phyloP scores from a whole-genome alignment of 768 basidiomycete genomes.

The Leccinum uliginosum region DNA sequence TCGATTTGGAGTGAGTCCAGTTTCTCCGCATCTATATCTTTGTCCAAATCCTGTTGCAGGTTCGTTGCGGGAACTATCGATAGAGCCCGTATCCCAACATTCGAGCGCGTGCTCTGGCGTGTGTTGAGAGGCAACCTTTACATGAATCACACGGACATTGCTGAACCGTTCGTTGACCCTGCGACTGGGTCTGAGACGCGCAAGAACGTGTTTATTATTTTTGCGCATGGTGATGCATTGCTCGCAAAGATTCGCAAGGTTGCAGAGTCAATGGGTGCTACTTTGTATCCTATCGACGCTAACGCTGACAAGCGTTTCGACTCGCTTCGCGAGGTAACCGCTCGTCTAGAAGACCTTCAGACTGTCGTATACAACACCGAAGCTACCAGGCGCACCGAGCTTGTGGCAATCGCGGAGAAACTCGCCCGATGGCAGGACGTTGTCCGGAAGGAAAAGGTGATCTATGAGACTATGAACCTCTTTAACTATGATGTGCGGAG shows the following conservation, averaged over 20 bases:
- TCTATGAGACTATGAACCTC: slow-evolving; percentile 93
- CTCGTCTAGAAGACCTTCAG: slow-evolving; percentile 87
- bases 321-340: slow-evolving; percentile 82
- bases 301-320: slow-evolving; percentile 91
- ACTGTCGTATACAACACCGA: slow-evolving; percentile 88
- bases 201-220: slow-evolving; percentile 99
- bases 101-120: slow-evolving; percentile 97
- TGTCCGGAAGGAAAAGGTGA: slow-evolving; percentile 91
- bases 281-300: slow-evolving; percentile 92
- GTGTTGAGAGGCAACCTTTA: slow-evolving; percentile 96
- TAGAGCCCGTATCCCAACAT: slow-evolving; percentile 83
- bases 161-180: slow-evolving; percentile 88
- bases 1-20: slow-evolving; percentile 80
- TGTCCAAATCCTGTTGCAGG: slow-evolving; percentile 34
- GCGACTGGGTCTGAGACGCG: slow-evolving; percentile 76
- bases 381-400: slow-evolving; percentile 73
- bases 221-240: slow-evolving; percentile 90
- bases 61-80: slow-evolving; percentile 98
- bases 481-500: slow-evolving; percentile 92
- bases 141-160: slow-evolving; percentile 98
- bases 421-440: slow-evolving; percentile 91
- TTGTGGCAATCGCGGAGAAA: slow-evolving; percentile 79
- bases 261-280: slow-evolving; percentile 98
- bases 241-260: slow-evolving; percentile 97
- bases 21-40: not conserved